These are phyloP conservation scores for Achaetomium macrosporum DNA, from an alignment of 2,329 filamentous ascomycete genomes.

Conservation along the genomic window DNA sequence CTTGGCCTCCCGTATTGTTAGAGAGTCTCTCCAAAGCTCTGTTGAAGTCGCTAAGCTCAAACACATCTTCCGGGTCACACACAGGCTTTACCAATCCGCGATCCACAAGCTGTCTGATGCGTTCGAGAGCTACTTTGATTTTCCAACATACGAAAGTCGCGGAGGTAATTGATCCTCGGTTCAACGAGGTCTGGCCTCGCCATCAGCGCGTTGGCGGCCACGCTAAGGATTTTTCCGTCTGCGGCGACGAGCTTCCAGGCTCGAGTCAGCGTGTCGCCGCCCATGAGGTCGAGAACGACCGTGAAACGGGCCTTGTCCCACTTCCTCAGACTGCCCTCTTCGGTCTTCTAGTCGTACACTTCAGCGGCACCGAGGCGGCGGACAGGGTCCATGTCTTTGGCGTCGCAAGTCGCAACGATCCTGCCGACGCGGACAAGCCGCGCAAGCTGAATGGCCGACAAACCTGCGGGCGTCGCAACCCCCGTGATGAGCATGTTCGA, in stretches of 20 bases:
- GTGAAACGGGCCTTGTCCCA: constrained; percentile 17
- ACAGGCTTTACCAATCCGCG: neutral
- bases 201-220: neutral
- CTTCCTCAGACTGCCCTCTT: constrained; percentile 3
- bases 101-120: neutral
- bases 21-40: neutral
- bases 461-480: constrained; percentile 21
- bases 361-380: constrained; percentile 19
- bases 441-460: constrained; percentile 26
- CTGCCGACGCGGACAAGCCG: constrained; percentile 20
- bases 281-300: constrained; percentile 22
- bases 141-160: neutral
- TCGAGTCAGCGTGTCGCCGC: constrained; percentile 13
- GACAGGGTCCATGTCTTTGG: constrained; percentile 17
- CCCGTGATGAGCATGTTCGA: constrained; percentile 25
- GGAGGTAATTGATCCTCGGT: neutral
- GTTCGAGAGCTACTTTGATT: neutral
- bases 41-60: neutral
- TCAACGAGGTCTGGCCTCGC: neutral
- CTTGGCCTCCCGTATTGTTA: neutral
- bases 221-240: constrained; percentile 20
- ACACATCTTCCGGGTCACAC: neutral
- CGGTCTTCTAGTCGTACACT: constrained; percentile 16
- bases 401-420: constrained; percentile 17
- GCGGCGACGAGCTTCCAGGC: constrained; percentile 17